phyloP scores from a whole-genome alignment of 805 yeast species.

The Yarrowia osloensis region DNA sequence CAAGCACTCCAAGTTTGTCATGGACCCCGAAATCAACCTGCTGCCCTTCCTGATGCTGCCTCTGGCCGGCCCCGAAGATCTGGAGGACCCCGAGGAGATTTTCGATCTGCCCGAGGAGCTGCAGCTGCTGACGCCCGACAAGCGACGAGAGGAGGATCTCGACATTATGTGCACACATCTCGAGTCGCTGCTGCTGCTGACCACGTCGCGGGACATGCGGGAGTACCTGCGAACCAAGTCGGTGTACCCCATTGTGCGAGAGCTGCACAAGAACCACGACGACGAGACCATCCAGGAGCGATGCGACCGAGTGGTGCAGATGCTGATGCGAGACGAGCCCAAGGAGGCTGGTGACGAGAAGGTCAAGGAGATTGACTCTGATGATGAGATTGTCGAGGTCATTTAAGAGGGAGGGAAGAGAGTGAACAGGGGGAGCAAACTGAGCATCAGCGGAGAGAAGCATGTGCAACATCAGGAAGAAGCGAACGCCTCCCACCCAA shows the following conservation, averaged over 20 bases:
- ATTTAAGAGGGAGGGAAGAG: background rate
- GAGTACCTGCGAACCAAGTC: slow-evolving; percentile 76
- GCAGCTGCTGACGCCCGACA: slow-evolving; percentile 74
- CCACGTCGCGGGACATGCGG: slow-evolving; percentile 73
- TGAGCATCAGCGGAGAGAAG: background rate
- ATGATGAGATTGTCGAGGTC: slow-evolving; percentile 13
- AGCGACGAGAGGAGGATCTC: slow-evolving; percentile 69
- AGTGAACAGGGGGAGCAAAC: background rate
- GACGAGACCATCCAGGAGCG: slow-evolving; percentile 59
- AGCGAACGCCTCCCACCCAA: too few species aligned
- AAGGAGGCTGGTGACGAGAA: slow-evolving; percentile 39
- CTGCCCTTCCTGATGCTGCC: slow-evolving; percentile 83
- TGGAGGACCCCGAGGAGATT: slow-evolving; percentile 75
- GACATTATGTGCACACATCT: slow-evolving; percentile 68
- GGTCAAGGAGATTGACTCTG: slow-evolving; percentile 50
- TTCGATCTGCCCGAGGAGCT: slow-evolving; percentile 86
- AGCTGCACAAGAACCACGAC: slow-evolving; percentile 61
- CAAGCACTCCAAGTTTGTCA: slow-evolving; percentile 60
- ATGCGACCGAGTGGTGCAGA: slow-evolving; percentile 82
- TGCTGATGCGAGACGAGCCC: slow-evolving; percentile 89
- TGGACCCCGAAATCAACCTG: slow-evolving; percentile 65
- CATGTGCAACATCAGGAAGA: too few species aligned
- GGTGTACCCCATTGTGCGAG: slow-evolving; percentile 84
- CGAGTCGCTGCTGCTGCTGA: slow-evolving; percentile 75
- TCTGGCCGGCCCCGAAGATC: slow-evolving; percentile 71